Percentiles rank a stretch among this genome's conserved stretches.
Conservation (phyloP, 2,329 filamentous ascomycete species). For the Lecanicillium sp. region DNA sequence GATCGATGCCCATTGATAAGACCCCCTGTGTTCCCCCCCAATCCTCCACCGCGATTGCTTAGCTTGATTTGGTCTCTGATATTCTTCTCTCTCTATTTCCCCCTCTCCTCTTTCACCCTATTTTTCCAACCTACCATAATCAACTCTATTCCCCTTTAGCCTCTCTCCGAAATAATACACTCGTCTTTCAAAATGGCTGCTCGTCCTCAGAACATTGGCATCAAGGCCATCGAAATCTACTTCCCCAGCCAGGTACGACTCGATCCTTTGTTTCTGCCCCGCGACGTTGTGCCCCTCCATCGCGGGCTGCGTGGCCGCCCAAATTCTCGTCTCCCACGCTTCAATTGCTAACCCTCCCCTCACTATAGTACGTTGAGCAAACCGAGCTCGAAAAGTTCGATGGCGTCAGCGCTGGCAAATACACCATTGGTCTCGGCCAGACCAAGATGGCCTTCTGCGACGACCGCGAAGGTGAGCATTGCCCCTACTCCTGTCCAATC, state of each 20-base stretch:
- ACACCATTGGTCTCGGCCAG: slow-evolving; percentile 85
- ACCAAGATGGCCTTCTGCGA: slow-evolving; percentile 91
- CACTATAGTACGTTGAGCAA: slow-evolving; percentile 72
- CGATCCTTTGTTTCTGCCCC: slow-evolving; percentile 6
- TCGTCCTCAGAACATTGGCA: slow-evolving; percentile 80
- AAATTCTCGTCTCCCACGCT: slow-evolving; percentile 9
- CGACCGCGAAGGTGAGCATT: slow-evolving; percentile 66
- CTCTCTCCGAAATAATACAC: background rate
- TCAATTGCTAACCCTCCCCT: slow-evolving; percentile 9
- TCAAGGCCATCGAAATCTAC: slow-evolving; percentile 89
- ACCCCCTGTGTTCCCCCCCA: too few relatives aligned
- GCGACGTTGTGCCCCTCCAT: slow-evolving; percentile 7
- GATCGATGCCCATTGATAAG: background rate
- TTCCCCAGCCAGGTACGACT: slow-evolving; percentile 70
- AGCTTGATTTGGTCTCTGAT: too few relatives aligned
- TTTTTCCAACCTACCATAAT: too few relatives aligned
- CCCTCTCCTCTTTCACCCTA: too few relatives aligned
- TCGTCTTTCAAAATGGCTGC: slow-evolving; percentile 50
- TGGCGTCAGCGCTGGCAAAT: slow-evolving; percentile 73
- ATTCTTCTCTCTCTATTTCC: too few relatives aligned
- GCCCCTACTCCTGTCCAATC: slow-evolving; percentile 10
- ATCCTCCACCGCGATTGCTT: too few relatives aligned
- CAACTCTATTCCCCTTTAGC: background rate
- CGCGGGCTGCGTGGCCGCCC: slow-evolving; percentile 14
- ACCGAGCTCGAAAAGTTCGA: slow-evolving; percentile 78